Percentiles rank a stretch among this genome's conserved stretches.
Conservation (phyloP, 2,329 filamentous ascomycete genomes). For the Scortechinia acanthostroma region DNA sequence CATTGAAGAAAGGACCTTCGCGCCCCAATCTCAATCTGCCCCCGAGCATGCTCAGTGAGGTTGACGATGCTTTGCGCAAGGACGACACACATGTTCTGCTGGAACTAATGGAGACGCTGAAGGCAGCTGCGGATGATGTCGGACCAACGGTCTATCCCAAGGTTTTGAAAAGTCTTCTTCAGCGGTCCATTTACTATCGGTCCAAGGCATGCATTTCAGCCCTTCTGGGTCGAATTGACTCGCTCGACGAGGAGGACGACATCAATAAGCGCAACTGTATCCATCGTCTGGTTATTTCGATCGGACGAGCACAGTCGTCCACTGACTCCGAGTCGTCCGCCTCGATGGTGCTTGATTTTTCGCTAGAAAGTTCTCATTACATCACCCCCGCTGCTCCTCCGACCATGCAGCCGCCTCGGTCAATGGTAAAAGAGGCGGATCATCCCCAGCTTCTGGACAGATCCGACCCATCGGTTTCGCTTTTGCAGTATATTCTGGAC, state of each 20-base stretch:
- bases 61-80: neutral
- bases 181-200: slow-evolving; percentile 67
- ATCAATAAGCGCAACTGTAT: slow-evolving; percentile 92
- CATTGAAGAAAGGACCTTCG: slow-evolving; percentile 70
- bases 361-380: neutral
- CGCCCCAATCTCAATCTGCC: slow-evolving; percentile 24
- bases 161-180: slow-evolving; percentile 72
- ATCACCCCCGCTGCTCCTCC: neutral
- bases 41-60: neutral
- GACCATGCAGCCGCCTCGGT: neutral
- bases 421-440: neutral
- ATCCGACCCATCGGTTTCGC: neutral
- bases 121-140: slow-evolving; percentile 39
- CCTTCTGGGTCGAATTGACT: slow-evolving; percentile 62
- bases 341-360: neutral
- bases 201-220: slow-evolving; percentile 65
- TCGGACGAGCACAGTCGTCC: slow-evolving; percentile 65
- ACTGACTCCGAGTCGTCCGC: slow-evolving; percentile 34
- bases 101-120: slow-evolving; percentile 48
- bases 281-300: slow-evolving; percentile 84
- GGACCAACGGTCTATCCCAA: slow-evolving; percentile 39
- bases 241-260: slow-evolving; percentile 74
- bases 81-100: slow-evolving; percentile 1
- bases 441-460: neutral
- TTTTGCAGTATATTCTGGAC: slow-evolving; percentile 52